These are phyloP conservation scores for Eucalyptus sp. DNA, from an alignment of 345 rosid species.

Conservation along the genomic window DNA sequence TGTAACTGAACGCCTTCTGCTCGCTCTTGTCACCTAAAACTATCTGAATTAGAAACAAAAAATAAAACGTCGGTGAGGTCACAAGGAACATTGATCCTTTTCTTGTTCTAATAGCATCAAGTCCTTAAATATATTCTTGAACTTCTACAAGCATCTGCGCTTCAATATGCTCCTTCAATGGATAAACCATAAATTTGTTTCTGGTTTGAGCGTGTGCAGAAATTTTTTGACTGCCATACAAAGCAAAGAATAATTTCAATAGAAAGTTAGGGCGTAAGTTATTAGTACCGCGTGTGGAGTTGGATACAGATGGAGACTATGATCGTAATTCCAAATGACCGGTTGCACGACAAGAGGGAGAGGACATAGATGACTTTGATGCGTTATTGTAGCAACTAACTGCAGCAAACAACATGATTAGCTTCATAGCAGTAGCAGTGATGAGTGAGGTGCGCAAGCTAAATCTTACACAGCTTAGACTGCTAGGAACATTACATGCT, in stretches of 20 bases:
- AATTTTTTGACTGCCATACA: neutral
- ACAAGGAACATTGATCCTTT: neutral
- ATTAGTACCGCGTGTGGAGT: constrained; percentile 78
- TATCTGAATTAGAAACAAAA: constrained; percentile 28
- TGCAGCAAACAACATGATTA: constrained; percentile 21
- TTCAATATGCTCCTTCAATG: neutral
- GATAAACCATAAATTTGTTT: neutral
- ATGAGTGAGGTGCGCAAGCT: neutral
- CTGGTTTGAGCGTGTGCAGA: neutral
- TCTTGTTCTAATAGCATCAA: neutral
- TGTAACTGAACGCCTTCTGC: constrained; percentile 74
- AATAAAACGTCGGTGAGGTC: neutral
- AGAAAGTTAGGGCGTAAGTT: neutral
- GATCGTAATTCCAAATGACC: constrained; percentile 92
- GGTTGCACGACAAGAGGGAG: constrained; percentile 89
- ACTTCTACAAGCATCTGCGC: neutral
- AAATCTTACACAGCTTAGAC: neutral
- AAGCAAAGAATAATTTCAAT: neutral
- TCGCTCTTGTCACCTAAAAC: constrained; percentile 77
- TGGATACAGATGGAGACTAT: constrained; percentile 82
- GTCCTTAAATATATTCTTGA: neutral
- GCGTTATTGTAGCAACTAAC: constrained; percentile 92
- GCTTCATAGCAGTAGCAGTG: neutral
- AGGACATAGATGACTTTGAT: constrained; percentile 95
- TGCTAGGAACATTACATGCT: constrained; percentile 47